These are phyloP conservation scores for Malassezia arunalokei DNA, from an alignment of 1,284 basidiomycete genomes.

Conservation along the genomic window DNA sequence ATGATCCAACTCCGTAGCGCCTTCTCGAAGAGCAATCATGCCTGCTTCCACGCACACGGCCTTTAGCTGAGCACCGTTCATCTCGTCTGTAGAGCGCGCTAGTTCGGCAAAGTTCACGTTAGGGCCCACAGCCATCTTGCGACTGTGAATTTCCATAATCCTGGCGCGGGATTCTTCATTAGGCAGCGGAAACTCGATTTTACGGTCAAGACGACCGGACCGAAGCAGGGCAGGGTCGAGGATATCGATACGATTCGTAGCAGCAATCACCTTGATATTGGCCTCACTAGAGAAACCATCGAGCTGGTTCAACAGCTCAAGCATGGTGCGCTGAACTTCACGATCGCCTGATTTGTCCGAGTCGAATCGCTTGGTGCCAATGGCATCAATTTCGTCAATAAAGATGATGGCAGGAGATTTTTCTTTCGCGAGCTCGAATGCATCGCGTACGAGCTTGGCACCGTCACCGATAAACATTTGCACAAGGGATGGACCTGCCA, in stretches of 20 bases:
- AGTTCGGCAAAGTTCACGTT: slow-evolving; percentile 67
- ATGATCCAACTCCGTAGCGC: slow-evolving; percentile 55
- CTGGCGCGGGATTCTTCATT: slow-evolving; percentile 62
- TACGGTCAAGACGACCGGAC: slow-evolving; percentile 63
- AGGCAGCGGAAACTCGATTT: slow-evolving; percentile 69
- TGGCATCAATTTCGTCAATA: slow-evolving; percentile 97
- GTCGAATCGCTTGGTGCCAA: slow-evolving; percentile 98
- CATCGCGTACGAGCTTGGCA: slow-evolving; percentile 92
- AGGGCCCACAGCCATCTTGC: slow-evolving; percentile 75
- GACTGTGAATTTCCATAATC: slow-evolving; percentile 68
- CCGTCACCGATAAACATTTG: slow-evolving; percentile 89
- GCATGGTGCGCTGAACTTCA: slow-evolving; percentile 97
- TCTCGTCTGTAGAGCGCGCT: slow-evolving; percentile 63
- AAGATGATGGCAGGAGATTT: slow-evolving; percentile 97
- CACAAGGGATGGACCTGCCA: slow-evolving; percentile 64
- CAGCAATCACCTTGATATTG: slow-evolving; percentile 97
- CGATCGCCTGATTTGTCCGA: slow-evolving; percentile 94
- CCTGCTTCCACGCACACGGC: slow-evolving; percentile 75
- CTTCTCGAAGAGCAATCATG: slow-evolving; percentile 92
- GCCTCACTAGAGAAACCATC: slow-evolving; percentile 79
- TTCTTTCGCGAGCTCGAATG: slow-evolving; percentile 94
- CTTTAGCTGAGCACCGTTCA: slow-evolving; percentile 57
- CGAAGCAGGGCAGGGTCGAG: slow-evolving; percentile 68
- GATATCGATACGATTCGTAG: slow-evolving; percentile 97
- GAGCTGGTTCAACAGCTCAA: slow-evolving; percentile 84